Percentiles rank a stretch among this genome's conserved stretches.
Evolutionary conservation across 176 grass and related monocot genomes (phyloP).

Genomic region (Themeda triandra): DNA sequence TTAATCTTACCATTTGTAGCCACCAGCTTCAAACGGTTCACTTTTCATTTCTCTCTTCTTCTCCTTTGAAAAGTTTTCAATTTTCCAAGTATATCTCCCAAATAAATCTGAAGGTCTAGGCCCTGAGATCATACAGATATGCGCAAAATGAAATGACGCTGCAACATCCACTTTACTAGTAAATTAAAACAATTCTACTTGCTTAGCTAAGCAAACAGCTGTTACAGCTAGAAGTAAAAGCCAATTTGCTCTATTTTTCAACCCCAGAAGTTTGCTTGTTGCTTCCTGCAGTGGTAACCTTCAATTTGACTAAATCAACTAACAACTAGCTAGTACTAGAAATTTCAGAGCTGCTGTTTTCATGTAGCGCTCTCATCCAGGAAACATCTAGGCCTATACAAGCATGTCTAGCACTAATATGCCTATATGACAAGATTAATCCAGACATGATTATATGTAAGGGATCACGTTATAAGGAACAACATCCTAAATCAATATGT

Average conservation of each 20-base stretch:
- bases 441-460: neutral
- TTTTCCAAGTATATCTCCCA: conserved; percentile 80
- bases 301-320: neutral
- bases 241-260: neutral
- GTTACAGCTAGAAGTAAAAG: neutral
- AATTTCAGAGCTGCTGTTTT: neutral
- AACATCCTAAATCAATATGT: conserved; percentile 9
- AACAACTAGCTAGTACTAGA: neutral
- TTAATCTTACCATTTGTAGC: conserved; percentile 74
- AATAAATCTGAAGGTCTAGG: conserved; percentile 73
- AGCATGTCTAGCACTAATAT: neutral
- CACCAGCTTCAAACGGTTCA: conserved; percentile 91
- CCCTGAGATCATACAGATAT: conserved; percentile 52
- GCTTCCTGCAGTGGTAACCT: neutral
- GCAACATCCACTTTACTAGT: neutral
- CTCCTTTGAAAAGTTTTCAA: conserved; percentile 87
- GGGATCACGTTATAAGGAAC: neutral
- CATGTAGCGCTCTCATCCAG: neutral
- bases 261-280: neutral
- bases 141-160: conserved; percentile 19
- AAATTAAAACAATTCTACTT: conserved; percentile 20
- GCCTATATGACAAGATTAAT: neutral
- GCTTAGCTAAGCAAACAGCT: neutral
- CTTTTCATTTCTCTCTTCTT: conserved; percentile 96
- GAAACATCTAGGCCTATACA: neutral